Percentiles rank a stretch among this genome's conserved stretches.
Conservation (phyloP, 2,329 filamentous ascomycete species). For the Nemania abortiva region DNA sequence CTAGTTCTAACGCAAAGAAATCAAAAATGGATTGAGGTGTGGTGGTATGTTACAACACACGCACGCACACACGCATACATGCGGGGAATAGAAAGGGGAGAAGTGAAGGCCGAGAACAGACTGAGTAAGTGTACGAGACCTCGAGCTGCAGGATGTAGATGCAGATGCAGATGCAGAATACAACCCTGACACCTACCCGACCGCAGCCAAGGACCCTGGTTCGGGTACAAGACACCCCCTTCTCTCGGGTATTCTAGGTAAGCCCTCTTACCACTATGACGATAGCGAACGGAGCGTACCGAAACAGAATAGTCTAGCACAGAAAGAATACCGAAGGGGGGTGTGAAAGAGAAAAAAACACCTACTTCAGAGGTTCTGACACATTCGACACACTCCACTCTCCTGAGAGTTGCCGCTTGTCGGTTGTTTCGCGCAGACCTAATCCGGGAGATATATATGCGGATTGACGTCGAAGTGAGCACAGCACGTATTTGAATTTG, state of each 20-base stretch:
- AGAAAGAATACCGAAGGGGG: slow-evolving; percentile 45
- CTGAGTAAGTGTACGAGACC: slow-evolving; percentile 24
- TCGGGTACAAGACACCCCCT: slow-evolving; percentile 29
- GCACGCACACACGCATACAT: slow-evolving; percentile 8
- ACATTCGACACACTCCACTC: slow-evolving; percentile 47
- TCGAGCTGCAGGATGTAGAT: slow-evolving; percentile 29
- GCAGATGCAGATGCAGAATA: slow-evolving; percentile 30
- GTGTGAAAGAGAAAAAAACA: slow-evolving; percentile 53
- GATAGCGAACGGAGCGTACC: slow-evolving; percentile 38
- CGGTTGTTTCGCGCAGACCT: slow-evolving; percentile 32
- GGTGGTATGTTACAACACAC: slow-evolving; percentile 14
- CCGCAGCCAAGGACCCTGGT: slow-evolving; percentile 23
- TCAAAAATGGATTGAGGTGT: background rate
- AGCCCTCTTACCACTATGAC: slow-evolving; percentile 45
- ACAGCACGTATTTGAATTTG: background rate
- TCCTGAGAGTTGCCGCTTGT: slow-evolving; percentile 40
- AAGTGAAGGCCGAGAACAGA: slow-evolving; percentile 21
- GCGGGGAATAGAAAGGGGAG: slow-evolving; percentile 23
- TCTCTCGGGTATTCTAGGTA: slow-evolving; percentile 33
- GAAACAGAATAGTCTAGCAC: slow-evolving; percentile 45
- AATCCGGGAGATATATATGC: slow-evolving; percentile 11
- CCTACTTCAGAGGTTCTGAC: slow-evolving; percentile 60
- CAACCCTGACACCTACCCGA: slow-evolving; percentile 32
- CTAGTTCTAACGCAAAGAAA: slow-evolving; percentile 18
- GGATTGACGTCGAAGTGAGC: slow-evolving; percentile 9